A percentile compares a stretch with the other conserved stretches of the same genome.
Evolutionary conservation across 2,329 filamentous ascomycete species (phyloP).

Genomic region (Chaetomiaceae sp.): DNA sequence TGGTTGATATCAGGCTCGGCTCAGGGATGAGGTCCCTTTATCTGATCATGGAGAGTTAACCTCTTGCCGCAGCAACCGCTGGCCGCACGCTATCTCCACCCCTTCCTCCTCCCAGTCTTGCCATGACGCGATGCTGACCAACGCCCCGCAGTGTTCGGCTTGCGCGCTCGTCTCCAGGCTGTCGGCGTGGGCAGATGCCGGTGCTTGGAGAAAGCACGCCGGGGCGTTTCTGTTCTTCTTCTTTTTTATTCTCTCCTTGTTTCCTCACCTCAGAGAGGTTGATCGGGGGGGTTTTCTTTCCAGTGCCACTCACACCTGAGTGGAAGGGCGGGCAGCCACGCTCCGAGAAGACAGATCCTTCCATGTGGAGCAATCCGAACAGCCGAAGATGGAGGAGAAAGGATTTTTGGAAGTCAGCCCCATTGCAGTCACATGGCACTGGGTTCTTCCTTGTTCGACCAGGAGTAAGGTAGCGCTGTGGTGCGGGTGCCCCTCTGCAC

Average conservation of each 20-base stretch:
- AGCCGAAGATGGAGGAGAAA: not conserved
- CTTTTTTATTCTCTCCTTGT: no score
- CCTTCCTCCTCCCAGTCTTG: not conserved
- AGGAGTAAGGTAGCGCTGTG: not conserved
- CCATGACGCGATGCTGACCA: slow-evolving; percentile 7
- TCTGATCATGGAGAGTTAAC: slow-evolving; percentile 8
- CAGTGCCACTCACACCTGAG: no score
- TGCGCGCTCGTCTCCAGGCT: not conserved
- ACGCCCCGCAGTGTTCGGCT: not conserved
- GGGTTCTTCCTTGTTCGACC: not conserved
- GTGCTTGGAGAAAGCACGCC: not conserved
- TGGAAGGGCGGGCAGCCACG: not conserved
- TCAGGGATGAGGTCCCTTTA: slow-evolving; percentile 5
- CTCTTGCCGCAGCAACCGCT: slow-evolving; percentile 11
- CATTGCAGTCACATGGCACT: no score
- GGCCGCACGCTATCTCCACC: not conserved
- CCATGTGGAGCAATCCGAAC: not conserved
- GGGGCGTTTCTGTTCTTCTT: no score
- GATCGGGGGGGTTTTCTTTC: no score
- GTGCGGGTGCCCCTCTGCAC: no score
- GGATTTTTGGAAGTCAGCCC: no score
- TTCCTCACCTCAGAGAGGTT: no score
- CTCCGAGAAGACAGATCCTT: not conserved
- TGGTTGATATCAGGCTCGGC: not conserved
- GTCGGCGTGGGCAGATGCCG: not conserved